These are phyloP conservation scores for Peronosclerospora sorghi DNA, from an alignment of 352 stramenopile species.

Conservation along the genomic window DNA sequence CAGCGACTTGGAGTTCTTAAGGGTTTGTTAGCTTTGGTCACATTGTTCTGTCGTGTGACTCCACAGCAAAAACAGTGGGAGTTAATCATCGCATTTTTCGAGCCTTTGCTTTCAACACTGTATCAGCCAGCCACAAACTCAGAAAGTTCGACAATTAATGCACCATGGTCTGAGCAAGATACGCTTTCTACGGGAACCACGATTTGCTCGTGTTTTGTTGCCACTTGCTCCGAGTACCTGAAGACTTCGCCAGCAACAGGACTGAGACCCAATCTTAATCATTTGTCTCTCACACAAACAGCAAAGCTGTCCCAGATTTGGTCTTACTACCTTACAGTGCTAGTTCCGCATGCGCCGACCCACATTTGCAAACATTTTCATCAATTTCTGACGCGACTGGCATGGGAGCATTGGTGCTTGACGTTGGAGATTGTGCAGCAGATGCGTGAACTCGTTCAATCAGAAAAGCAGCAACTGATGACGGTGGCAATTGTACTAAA, in stretches of 20 bases:
- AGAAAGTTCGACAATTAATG: conserved; percentile 49
- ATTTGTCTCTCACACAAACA: conserved; percentile 15
- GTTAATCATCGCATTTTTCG: conserved; percentile 61
- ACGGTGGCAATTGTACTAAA: conserved; percentile 4
- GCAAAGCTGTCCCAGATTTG: conserved; percentile 71
- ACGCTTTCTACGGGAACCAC: conserved; percentile 59
- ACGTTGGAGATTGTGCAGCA: conserved; percentile 74
- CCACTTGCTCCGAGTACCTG: conserved; percentile 58
- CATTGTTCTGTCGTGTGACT: conserved; percentile 45
- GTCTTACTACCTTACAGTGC: conserved; percentile 60
- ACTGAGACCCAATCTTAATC: conserved; percentile 1
- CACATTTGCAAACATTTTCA: conserved; percentile 77
- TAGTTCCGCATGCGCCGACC: conserved; percentile 61
- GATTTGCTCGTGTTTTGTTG: conserved; percentile 74
- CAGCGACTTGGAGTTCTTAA: conserved; percentile 65
- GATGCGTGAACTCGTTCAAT: conserved; percentile 66
- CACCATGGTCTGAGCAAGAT: conserved; percentile 65
- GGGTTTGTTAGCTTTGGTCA: conserved; percentile 68
- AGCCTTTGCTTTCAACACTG: conserved; percentile 66
- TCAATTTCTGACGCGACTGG: conserved; percentile 67
- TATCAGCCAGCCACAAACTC: conserved; percentile 67
- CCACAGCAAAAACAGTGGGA: conserved; percentile 57
- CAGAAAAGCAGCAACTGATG: conserved; percentile 46
- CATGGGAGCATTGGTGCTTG: conserved; percentile 78
- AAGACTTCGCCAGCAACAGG: conserved; percentile 15